These are phyloP conservation scores for Oryza meyeriana DNA, from an alignment of 176 grass and related monocot genomes.

Conservation along the genomic window DNA sequence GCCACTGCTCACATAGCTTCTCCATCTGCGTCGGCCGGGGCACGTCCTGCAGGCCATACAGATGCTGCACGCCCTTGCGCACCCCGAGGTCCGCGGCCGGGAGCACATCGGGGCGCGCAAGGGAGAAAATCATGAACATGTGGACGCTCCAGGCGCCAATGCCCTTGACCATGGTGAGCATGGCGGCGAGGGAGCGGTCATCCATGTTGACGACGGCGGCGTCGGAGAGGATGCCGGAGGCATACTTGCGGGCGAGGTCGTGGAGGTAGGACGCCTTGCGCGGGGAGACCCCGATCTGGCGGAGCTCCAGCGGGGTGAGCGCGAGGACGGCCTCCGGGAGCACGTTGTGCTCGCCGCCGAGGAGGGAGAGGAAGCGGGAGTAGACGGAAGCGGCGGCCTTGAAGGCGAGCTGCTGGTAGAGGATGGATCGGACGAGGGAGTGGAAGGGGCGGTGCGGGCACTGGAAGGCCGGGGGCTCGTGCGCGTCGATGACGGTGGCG, in stretches of 20 bases:
- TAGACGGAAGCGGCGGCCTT: slow-evolving; percentile 95
- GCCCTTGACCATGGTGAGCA: slow-evolving; percentile 98
- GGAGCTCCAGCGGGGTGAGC: slow-evolving; percentile 73
- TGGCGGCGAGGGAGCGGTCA: slow-evolving; percentile 85
- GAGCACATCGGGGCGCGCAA: slow-evolving; percentile 90
- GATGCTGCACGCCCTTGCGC: slow-evolving; percentile 88
- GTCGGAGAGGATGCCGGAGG: slow-evolving; percentile 77
- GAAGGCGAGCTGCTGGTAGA: slow-evolving; percentile 95
- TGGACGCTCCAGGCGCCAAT: slow-evolving; percentile 95
- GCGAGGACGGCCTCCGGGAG: slow-evolving; percentile 78
- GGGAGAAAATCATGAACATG: slow-evolving; percentile 99
- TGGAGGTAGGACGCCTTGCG: slow-evolving; percentile 93
- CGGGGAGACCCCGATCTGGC: slow-evolving; percentile 92
- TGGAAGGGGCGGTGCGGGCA: slow-evolving; percentile 87
- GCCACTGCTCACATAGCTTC: slow-evolving; percentile 79
- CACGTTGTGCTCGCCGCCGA: slow-evolving; percentile 72
- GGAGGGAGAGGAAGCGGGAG: slow-evolving; percentile 65
- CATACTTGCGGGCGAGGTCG: slow-evolving; percentile 86
- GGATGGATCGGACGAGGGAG: slow-evolving; percentile 83
- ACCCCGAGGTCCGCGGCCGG: slow-evolving; percentile 80
- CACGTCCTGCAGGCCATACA: slow-evolving; percentile 68
- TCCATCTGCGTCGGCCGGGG: slow-evolving; percentile 90
- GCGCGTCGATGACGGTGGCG: slow-evolving; percentile 66
- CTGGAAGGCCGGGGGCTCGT: slow-evolving; percentile 75
- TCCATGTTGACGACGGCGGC: slow-evolving; percentile 73